Base-by-base conservation (phyloP, 2,329 filamentous ascomycete species). In the Sordariomycetes sp. region DNA sequence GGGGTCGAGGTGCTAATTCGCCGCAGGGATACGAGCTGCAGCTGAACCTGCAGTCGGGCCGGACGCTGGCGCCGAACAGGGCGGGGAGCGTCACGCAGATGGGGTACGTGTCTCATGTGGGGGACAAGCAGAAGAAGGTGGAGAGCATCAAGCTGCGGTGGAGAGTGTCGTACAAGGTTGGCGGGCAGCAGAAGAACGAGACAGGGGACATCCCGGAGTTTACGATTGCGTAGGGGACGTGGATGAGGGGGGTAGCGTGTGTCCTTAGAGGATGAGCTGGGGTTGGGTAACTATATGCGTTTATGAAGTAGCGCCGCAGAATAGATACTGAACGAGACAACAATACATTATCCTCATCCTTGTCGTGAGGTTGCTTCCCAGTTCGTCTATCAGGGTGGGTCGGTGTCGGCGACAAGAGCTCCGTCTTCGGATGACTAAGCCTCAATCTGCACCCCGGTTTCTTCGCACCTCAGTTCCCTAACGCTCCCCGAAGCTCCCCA, bases 111-210 rank as follows among this genome's bases (percentile, higher is more conserved):
- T 81, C 75, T 73, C 84, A 90, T 64, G 86, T 90, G 1, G 86
- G 90, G 1, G 84, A 90, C 65, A 75, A 74, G 61, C 78, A 63
- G 25, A 72, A 83, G 51, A 89, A 87, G 67, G 94, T 94, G 1
- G 85, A 83, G 59, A 80, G 78, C n/a, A 86, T 95, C 61, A 96
- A 95, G 74, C 82, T 99, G 73, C 79, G 94, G 62, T 99, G 92
- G 89, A 89, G 90, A 65, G 84, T 89, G 28, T 83, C 87, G 5
- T 97, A 97, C 72, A 83, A 81, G 66, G 70, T 94, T 14, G 87
- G 82, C 3, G 78, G 73, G 2, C 82, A 86, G 67, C 68, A 78
- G 61, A 86, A 83, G 69, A 86, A 87, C 60, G 90, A 97, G 73
- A 90, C 87, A 75, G 93, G 93, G 5, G 89, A 93, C 74, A 86